Evolutionary conservation across 371 early-diverging fungal species (phyloP), one percentile per base, ranked within the genome.

Genomic region (Nematocida sp.): DNA sequence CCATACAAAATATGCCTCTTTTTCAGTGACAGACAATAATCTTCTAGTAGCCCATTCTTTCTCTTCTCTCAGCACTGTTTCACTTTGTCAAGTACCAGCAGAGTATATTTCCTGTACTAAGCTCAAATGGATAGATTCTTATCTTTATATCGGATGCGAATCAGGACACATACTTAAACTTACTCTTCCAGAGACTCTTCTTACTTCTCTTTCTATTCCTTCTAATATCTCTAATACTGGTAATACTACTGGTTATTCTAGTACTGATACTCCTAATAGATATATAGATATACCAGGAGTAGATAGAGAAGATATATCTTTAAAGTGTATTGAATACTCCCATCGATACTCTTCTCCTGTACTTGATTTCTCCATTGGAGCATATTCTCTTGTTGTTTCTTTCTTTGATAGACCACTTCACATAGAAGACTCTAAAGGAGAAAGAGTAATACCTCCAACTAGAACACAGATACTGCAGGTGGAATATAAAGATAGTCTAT

Each of bases 81-180:
- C n/a, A n/a, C 11, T 13, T 57, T 38, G 15, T 40, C n/a, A 21
- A 13, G 13, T 21, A 29, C 49, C 61, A 25, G 34, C 11, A 3
- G 21, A n/a, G n/a, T 49, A 61, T 23, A 61, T 41, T 25, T 11
- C 49, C 13, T 70, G 74, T 61, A 70, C 74, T 21, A 21, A 25
- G n/a, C n/a, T 70, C 32, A 58, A 53, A 29, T 55, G 40, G 31
- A 21, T 46, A 47, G 41, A 5, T 7, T 7, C 48, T n/a, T 17
- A 25, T 7, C 60, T 55, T 29, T 60, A 48, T 35, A 13, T 32
- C 1, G 38, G 34, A 3, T 66, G 46, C 19, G 74, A 70, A 17
- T 61, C 61, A 5, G 74, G 74, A 4, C 60, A 60, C 40, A 70
- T 70, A 35, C 61, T 60, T 3, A 48, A 57, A 31, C 17, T 70